Percentiles rank a stretch among this genome's conserved stretches.
phyloP scores from a whole-genome alignment of 2,329 filamentous ascomycete genomes.

The Ceratocystis diversiconidia region DNA sequence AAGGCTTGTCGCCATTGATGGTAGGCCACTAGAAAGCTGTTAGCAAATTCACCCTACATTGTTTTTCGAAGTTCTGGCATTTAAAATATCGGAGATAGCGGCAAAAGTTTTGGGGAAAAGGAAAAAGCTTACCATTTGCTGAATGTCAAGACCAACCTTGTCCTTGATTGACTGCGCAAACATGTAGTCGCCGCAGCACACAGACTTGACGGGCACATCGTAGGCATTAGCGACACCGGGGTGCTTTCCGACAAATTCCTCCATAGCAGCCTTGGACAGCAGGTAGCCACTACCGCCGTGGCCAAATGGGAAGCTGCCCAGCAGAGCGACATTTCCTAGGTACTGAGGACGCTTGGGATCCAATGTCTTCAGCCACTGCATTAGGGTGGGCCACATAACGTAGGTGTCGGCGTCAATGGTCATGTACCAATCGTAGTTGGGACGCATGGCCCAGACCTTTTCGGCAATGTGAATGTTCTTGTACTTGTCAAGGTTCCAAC shows the following conservation, averaged over 20 bases:
- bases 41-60: neutral
- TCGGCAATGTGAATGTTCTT: constrained; percentile 47
- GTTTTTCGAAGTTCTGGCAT: neutral
- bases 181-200: constrained; percentile 40
- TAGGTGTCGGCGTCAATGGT: constrained; percentile 47
- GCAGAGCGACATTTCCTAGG: constrained; percentile 35
- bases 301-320: constrained; percentile 33
- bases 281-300: constrained; percentile 44
- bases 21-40: constrained; percentile 32
- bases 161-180: constrained; percentile 34
- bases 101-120: neutral
- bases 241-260: constrained; percentile 30
- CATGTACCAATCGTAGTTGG: constrained; percentile 43
- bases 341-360: constrained; percentile 33
- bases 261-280: constrained; percentile 38
- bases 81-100: neutral
- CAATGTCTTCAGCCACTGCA: constrained; percentile 33
- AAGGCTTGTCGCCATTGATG: constrained; percentile 41
- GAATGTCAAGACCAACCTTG: constrained; percentile 29
- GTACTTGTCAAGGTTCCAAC: constrained; percentile 46
- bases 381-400: constrained; percentile 38
- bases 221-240: constrained; percentile 33
- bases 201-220: constrained; percentile 28
- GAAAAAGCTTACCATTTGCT: constrained; percentile 29
- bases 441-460: constrained; percentile 36